phyloP scores from a whole-genome alignment of 2,329 filamentous ascomycete species.

The Emydomyces testavorans region DNA sequence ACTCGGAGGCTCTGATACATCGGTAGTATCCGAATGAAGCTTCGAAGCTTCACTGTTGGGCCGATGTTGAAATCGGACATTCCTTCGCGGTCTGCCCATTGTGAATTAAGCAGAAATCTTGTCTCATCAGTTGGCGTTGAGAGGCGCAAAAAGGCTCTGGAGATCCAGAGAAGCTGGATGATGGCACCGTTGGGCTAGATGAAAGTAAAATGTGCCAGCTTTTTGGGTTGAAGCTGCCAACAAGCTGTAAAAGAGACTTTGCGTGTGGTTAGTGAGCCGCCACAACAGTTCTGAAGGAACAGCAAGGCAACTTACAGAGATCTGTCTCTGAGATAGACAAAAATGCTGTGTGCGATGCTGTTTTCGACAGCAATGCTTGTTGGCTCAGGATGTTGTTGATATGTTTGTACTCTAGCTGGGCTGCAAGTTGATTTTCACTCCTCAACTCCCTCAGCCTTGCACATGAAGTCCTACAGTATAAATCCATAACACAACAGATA shows the following conservation, averaged over 20 bases:
- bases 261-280: not conserved
- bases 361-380: not conserved
- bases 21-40: constrained; percentile 45
- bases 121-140: constrained; percentile 8
- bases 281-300: not conserved
- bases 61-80: constrained; percentile 50
- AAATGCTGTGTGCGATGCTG: not conserved
- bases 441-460: constrained; percentile 6
- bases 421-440: too few species aligned
- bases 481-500: too few species aligned
- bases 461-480: constrained; percentile 7
- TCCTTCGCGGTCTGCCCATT: constrained; percentile 46
- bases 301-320: not conserved
- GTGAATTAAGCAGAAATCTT: constrained; percentile 12
- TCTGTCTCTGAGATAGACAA: too few species aligned
- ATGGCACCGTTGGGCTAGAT: constrained; percentile 1
- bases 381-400: not conserved
- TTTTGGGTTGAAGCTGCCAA: constrained; percentile 5
- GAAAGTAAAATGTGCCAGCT: constrained; percentile 14
- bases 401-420: not conserved
- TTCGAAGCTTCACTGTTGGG: constrained; percentile 37
- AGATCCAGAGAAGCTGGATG: not conserved
- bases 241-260: not conserved
- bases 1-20: constrained; percentile 42
- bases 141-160: not conserved